These are phyloP conservation scores for Stipa capillata DNA, from an alignment of 176 grass and related monocot species.

Conservation along the genomic window DNA sequence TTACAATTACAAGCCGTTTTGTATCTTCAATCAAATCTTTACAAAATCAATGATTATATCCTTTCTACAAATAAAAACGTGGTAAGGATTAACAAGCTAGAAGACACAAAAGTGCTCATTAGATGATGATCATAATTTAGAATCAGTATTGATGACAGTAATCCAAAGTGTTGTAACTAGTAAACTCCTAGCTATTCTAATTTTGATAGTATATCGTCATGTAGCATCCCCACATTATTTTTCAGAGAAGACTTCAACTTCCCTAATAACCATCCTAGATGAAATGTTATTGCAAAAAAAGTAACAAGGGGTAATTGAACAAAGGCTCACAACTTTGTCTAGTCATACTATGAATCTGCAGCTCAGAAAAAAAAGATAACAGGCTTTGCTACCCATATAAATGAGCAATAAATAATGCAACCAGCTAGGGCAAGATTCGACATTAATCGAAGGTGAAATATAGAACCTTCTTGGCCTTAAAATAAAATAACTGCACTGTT, in stretches of 20 bases:
- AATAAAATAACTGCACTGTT: not conserved
- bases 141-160: not conserved
- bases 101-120: not conserved
- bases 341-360: not conserved
- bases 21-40: too few species aligned
- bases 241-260: not conserved
- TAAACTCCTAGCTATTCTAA: not conserved
- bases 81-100: too few species aligned
- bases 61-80: too few species aligned
- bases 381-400: not conserved
- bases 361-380: not conserved
- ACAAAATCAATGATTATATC: too few species aligned
- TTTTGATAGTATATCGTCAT: not conserved
- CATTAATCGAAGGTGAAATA: not conserved
- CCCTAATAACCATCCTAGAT: not conserved
- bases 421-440: not conserved
- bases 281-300: not conserved
- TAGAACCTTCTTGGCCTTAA: not conserved
- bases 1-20: not conserved
- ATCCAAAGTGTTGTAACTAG: not conserved
- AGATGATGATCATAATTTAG: not conserved
- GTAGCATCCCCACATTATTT: not conserved
- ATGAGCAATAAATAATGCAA: not conserved
- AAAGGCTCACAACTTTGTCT: not conserved
- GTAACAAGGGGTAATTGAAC: not conserved